A percentile compares a stretch with the other conserved stretches of the same genome.
These are phyloP conservation scores for Telfairia occidentalis DNA, from an alignment of 331 rosid species.

Conservation along the genomic window DNA sequence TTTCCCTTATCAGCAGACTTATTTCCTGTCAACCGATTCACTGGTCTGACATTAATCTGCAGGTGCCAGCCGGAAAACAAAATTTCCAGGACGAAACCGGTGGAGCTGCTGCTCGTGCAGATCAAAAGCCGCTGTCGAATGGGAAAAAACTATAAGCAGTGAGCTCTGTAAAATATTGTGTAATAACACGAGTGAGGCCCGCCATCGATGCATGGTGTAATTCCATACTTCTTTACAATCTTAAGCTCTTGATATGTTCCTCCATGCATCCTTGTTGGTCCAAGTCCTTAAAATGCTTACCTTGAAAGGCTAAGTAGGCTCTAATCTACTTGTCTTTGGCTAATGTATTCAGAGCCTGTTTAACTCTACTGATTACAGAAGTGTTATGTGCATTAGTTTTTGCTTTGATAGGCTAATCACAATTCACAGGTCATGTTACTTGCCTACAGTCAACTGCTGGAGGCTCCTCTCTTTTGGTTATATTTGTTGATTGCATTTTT, in stretches of 20 bases:
- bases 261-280: constrained; percentile 8
- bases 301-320: not conserved
- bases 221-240: not conserved
- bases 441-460: not conserved
- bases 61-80: constrained; percentile 34
- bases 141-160: constrained; percentile 6
- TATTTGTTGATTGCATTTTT: not conserved
- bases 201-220: constrained; percentile 5
- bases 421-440: not conserved
- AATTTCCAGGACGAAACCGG: constrained; percentile 34
- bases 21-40: constrained; percentile 26
- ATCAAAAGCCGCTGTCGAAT: constrained; percentile 10
- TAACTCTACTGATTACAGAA: not conserved
- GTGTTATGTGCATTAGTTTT: constrained; percentile 1
- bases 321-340: constrained; percentile 10
- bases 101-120: constrained; percentile 15
- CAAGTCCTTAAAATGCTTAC: constrained; percentile 6
- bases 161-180: constrained; percentile 17
- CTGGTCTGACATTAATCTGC: constrained; percentile 29
- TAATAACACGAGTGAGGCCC: constrained; percentile 3
- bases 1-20: not conserved
- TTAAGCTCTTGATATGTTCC: constrained; percentile 8
- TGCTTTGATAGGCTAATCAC: constrained; percentile 8
- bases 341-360: constrained; percentile 2
- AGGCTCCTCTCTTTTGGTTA: not conserved